A percentile compares a stretch with the other conserved stretches of the same genome.
These are phyloP conservation scores for Dimargaris cristalligena DNA, from an alignment of 192 early-diverging fungal species.

Conservation along the genomic window DNA sequence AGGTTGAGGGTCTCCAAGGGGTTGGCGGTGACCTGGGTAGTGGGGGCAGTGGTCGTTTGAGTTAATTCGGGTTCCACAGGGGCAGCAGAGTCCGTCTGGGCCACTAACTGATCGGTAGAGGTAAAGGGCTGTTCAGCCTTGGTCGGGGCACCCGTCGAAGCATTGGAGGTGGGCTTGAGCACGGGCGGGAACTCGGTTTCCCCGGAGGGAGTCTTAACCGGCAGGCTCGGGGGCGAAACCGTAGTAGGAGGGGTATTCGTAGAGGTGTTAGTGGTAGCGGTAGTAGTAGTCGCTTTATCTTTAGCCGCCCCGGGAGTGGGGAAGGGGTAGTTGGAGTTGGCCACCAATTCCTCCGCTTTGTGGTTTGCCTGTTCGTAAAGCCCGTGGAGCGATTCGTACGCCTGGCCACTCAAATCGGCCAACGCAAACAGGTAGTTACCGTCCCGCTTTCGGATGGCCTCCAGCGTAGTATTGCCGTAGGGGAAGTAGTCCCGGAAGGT, in stretches of 20 bases:
- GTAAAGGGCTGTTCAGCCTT: background rate
- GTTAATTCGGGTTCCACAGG: background rate
- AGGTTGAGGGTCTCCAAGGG: slow-evolving; percentile 19
- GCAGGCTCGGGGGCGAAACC: background rate
- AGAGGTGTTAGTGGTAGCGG: slow-evolving; percentile 13
- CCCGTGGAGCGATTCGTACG: slow-evolving; percentile 31
- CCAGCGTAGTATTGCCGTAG: slow-evolving; percentile 31
- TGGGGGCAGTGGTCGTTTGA: background rate
- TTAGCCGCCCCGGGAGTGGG: slow-evolving; percentile 25
- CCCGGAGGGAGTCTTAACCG: background rate
- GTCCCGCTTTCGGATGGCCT: slow-evolving; percentile 30
- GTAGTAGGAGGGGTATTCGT: slow-evolving; percentile 9
- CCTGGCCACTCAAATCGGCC: slow-evolving; percentile 39
- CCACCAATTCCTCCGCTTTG: slow-evolving; percentile 12
- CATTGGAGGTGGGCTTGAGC: slow-evolving; percentile 12
- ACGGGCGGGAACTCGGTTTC: background rate
- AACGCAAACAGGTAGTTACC: slow-evolving; percentile 24
- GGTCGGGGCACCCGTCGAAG: background rate
- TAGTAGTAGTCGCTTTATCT: background rate
- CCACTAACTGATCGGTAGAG: background rate
- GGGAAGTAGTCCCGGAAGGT: slow-evolving; percentile 39
- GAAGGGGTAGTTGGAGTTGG: slow-evolving; percentile 23
- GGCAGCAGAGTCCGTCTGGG: background rate
- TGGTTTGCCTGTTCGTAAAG: slow-evolving; percentile 19
- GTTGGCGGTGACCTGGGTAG: slow-evolving; percentile 10